Base-by-base conservation (phyloP, 2,329 filamentous ascomycete genomes). In the Emmonsiellopsis sp. region DNA sequence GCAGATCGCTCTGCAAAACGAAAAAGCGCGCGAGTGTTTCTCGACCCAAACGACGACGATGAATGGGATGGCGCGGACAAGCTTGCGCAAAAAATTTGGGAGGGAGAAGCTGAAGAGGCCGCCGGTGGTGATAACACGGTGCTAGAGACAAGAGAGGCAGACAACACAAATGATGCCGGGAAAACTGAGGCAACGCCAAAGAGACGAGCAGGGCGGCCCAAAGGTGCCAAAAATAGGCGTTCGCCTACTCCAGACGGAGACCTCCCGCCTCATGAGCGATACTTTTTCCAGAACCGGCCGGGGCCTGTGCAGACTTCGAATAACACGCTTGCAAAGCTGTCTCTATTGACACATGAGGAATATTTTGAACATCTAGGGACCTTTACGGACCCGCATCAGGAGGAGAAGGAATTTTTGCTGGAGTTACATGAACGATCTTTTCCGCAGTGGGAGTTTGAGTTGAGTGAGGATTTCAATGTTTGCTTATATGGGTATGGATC, bases 401-500 rank as follows among this genome's bases (percentile, higher is more conserved):
- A 77, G 2, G 87, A 94, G 59, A 80, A 87, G 50, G 76, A 80
- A 15, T 86, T 86, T 58, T 75, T 98, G 30, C 78, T 87, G 59
- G 79, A 82, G 6, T 72, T 95, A 20, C 92, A 97, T 66, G 76
- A 82, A 44, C 82, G 86, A 56, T 89, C 87, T 0, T 97, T 95
- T 67, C 80, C 85, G 1, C 93, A 97, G 67, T 98, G 93, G 93
- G 74, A 80, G 0, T 96, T 97, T 67, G 93, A 98, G 73, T 79
- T 97, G 13, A 78, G 83, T 5, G 83, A 95, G 67, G 84, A 84
- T 20, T 97, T 95, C 75, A 90, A 88, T 63, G 76, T 97, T 50
- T 95, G 93, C 65, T 73, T 96, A 0, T 96, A 94, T 67, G 93
- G 93, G 32, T 95, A 89, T 67, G 93, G 93, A 0, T 95, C 90